Evolutionary conservation across 768 basidiomycete species (phyloP).

Genomic region (Lyophyllum semitale): DNA sequence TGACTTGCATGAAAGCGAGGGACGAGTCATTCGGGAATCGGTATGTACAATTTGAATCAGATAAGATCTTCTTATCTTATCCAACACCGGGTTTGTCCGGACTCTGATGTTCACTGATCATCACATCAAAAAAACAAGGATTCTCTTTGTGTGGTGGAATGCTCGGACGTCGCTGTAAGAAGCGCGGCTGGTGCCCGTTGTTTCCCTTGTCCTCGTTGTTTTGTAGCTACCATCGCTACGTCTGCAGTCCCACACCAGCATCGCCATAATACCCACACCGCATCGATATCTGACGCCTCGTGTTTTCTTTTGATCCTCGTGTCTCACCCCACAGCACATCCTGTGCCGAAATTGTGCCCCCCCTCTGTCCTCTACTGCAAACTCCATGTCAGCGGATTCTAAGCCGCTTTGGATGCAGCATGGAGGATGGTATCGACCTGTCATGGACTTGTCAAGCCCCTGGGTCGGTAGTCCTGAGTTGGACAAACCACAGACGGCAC

Average conservation of each 20-base stretch:
- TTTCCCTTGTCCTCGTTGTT: neutral
- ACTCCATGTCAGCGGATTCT: neutral
- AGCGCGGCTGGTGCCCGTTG: neutral
- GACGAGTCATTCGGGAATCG: no score
- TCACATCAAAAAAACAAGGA: no score
- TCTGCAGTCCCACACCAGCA: neutral
- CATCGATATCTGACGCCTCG: neutral
- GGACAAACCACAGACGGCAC: conserved; percentile 21
- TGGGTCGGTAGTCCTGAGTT: conserved; percentile 27
- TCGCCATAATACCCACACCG: neutral
- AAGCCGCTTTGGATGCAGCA: conserved; percentile 21
- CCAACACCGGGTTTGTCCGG: no score
- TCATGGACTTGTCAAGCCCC: conserved; percentile 22
- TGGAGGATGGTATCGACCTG: conserved; percentile 29
- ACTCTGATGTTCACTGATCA: no score
- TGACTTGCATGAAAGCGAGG: no score
- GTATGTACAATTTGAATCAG: no score
- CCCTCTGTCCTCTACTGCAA: neutral
- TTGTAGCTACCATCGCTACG: neutral
- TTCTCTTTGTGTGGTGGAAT: neutral
- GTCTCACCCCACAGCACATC: neutral
- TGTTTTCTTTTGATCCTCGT: neutral
- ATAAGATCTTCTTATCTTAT: no score
- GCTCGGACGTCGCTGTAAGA: neutral
- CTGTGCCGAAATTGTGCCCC: neutral